Base-by-base conservation (phyloP, 768 basidiomycete species). In the Suillus paluster region DNA sequence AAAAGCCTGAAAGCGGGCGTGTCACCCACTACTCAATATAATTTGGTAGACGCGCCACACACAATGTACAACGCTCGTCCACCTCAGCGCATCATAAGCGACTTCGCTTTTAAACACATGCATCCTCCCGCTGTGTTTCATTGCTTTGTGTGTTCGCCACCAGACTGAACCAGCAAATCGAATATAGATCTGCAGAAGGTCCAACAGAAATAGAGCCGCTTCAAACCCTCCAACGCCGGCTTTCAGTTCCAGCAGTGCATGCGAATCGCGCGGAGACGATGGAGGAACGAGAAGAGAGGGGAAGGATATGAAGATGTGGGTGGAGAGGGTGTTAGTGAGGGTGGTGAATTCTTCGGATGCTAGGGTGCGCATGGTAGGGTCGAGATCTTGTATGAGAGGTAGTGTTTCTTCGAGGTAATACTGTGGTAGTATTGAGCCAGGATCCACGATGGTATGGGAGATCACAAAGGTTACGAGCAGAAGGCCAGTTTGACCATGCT, bases 191-290 rank as follows among this genome's bases (percentile, higher is more conserved):
- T 89, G 79, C 46, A 92, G 68, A 30, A 99, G 72, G 57, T 96
- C 90, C 1, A 78, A 82, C 2, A 92, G 80, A 67, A 98, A 99
- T 0, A 97, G 80, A 23, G 87, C 85, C 2, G 95, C 84, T 73
- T 99, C 97, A 1, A 88, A 87, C 1, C 97, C 97, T 0, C 97
- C 97, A 0, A 95, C 94, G 17, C 95, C 97, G 0, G 95, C 86
- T 69, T 97, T 97, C 53, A 99, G 79, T 68, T 99, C 97, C 64
- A 99, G 78, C 55, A 98, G 80, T 3, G 93, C 94, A 11, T 91
- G 90, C 17, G 93, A 78, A 3, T 83, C 73, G 0, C 78, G 77
- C 1, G 93, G 94, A 4, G 81, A 66, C 0, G 92, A 92, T 0
- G 86, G 78, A 0, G 93, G 94, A 2, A 92, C 81, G 60, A 97